These are phyloP conservation scores for Erodium texanum DNA, from an alignment of 441 rosid species.

Conservation along the genomic window DNA sequence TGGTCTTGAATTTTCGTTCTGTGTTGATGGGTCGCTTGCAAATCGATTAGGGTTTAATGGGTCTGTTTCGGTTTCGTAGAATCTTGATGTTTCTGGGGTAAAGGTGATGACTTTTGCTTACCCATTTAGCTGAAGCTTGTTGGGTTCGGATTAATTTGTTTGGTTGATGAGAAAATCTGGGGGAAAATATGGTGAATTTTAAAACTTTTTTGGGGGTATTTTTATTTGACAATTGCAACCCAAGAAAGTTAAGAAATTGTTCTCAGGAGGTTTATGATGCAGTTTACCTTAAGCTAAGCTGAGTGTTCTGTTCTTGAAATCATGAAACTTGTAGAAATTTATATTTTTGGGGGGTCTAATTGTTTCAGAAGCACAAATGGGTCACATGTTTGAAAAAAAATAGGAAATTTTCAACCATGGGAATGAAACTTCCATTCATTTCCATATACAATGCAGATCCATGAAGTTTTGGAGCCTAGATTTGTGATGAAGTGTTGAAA, in stretches of 20 bases:
- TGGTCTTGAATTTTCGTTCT: background rate
- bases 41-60: slow-evolving; percentile 23
- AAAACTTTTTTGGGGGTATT: background rate
- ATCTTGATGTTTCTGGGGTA: slow-evolving; percentile 23
- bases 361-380: too few relatives aligned
- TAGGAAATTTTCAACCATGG: background rate
- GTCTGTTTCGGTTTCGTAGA: slow-evolving; percentile 19
- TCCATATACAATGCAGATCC: background rate
- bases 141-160: slow-evolving; percentile 10
- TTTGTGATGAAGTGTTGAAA: background rate
- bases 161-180: slow-evolving; percentile 23
- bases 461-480: slow-evolving; percentile 6
- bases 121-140: background rate
- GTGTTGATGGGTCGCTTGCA: background rate
- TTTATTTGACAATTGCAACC: slow-evolving; percentile 4
- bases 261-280: background rate
- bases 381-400: too few relatives aligned
- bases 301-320: background rate
- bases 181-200: slow-evolving; percentile 8
- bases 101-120: background rate
- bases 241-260: slow-evolving; percentile 6
- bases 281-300: background rate
- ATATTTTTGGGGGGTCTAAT: background rate
- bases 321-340: background rate
- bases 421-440: background rate